A percentile compares a stretch with the other conserved stretches of the same genome.
Conservation (phyloP, 106 monocot species). For the Allium fistulosum region DNA sequence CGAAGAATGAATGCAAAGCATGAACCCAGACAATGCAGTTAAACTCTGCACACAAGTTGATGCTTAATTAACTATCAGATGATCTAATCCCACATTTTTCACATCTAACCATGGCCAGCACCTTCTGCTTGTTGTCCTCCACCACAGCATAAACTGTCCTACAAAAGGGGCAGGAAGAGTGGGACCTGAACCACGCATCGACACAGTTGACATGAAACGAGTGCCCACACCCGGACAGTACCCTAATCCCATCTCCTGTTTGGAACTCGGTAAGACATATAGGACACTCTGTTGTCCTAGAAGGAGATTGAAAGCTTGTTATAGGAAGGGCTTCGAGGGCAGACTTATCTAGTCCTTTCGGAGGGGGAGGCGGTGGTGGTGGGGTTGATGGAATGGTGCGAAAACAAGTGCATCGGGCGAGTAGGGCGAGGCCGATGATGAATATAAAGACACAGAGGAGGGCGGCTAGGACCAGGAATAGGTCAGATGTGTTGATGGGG, state of each 20-base stretch:
- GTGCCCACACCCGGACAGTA: conserved; percentile 20
- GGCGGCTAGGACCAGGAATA: conserved; percentile 14
- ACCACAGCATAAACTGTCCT: conserved; percentile 2
- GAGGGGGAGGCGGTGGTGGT: neutral
- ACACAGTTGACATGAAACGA: conserved; percentile 19
- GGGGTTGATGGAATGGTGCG: neutral
- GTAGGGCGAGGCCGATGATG: conserved; percentile 14
- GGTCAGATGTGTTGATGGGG: conserved; percentile 1
- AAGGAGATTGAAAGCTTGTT: neutral
- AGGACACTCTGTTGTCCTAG: neutral
- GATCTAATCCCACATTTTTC: conserved; percentile 1
- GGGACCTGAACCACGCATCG: conserved; percentile 15
- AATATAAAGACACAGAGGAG: conserved; percentile 20
- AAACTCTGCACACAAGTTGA: too few species aligned
- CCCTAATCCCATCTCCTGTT: conserved; percentile 11
- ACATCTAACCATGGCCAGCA: neutral
- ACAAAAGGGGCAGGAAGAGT: conserved; percentile 22
- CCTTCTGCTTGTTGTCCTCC: too few species aligned
- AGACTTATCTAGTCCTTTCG: conserved; percentile 15
- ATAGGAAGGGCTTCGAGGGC: conserved; percentile 7
- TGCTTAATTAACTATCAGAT: neutral
- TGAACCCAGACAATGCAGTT: too few species aligned
- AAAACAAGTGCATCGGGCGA: conserved; percentile 17
- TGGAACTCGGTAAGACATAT: conserved; percentile 18
- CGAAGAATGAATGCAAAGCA: too few species aligned